Percentiles rank a stretch among this genome's conserved stretches.
Conservation (phyloP, 176 grass and related monocot genomes). For the Saccharum spontaneum region DNA sequence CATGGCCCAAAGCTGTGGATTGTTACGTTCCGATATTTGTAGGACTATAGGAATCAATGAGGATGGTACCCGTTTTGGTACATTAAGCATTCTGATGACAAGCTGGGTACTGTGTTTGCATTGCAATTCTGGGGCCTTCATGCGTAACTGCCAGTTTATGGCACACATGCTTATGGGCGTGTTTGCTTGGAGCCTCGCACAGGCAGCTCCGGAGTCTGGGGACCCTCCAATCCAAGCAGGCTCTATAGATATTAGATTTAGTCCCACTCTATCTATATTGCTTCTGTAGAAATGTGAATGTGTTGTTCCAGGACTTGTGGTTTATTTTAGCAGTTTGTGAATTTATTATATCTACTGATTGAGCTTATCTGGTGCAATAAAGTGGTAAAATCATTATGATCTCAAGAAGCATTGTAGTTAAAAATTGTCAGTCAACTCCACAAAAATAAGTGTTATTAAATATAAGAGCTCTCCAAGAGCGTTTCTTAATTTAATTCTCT, state of each 20-base stretch:
- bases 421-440: neutral
- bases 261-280: neutral
- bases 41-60: neutral
- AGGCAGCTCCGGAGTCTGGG: neutral
- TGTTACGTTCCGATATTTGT: neutral
- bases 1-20: neutral
- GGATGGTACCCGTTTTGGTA: neutral
- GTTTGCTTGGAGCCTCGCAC: neutral
- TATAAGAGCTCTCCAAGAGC: neutral
- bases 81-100: neutral
- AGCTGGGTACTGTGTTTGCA: neutral
- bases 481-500: neutral
- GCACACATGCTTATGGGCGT: neutral
- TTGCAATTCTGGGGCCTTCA: neutral
- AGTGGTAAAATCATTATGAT: conserved; percentile 12
- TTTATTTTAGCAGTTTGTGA: conserved; percentile 1
- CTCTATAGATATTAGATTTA: neutral
- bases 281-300: neutral
- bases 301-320: neutral
- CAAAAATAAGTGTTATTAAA: neutral
- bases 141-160: neutral
- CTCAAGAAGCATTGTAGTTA: neutral
- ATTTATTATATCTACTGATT: neutral
- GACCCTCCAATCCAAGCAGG: neutral
- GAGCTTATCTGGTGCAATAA: neutral